Evolutionary conservation across 345 rosid species (phyloP).

Genomic region (Lenwebbia sp.): DNA sequence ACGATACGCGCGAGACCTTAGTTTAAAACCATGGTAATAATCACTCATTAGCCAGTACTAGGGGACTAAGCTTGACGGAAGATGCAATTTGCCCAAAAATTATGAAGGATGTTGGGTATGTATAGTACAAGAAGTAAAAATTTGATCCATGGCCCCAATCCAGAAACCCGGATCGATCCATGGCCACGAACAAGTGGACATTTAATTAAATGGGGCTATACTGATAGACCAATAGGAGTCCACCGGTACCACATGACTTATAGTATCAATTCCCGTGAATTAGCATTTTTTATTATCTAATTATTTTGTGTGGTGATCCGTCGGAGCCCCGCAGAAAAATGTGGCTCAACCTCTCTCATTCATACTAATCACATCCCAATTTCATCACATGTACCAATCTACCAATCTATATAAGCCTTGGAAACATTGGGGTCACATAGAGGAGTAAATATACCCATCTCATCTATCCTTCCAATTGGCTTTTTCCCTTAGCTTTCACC

Average conservation of each 20-base stretch:
- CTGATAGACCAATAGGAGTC: not conserved
- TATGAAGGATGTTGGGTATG: not conserved
- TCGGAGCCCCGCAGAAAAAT: not conserved
- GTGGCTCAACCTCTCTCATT: not conserved
- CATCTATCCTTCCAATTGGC: not conserved
- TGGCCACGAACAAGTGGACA: not conserved
- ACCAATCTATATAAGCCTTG: not conserved
- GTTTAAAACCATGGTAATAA: not conserved
- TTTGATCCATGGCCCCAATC: not conserved
- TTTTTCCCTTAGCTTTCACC: not conserved
- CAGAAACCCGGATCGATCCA: not conserved
- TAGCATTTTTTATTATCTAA: not conserved
- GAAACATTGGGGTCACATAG: not conserved
- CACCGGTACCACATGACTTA: accelerated
- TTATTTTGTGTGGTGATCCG: not conserved
- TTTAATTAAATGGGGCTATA: not conserved
- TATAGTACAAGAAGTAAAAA: not conserved
- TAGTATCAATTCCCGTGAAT: not conserved
- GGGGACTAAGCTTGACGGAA: not conserved
- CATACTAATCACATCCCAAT: not conserved
- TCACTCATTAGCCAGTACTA: not conserved
- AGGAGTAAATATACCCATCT: not conserved
- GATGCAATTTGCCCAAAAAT: not conserved
- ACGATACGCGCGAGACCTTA: not conserved
- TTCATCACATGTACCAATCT: not conserved